Evolutionary conservation across 116 monocot species (phyloP), one percentile per base, ranked within the genome.

Genomic region (Zostera marina): DNA sequence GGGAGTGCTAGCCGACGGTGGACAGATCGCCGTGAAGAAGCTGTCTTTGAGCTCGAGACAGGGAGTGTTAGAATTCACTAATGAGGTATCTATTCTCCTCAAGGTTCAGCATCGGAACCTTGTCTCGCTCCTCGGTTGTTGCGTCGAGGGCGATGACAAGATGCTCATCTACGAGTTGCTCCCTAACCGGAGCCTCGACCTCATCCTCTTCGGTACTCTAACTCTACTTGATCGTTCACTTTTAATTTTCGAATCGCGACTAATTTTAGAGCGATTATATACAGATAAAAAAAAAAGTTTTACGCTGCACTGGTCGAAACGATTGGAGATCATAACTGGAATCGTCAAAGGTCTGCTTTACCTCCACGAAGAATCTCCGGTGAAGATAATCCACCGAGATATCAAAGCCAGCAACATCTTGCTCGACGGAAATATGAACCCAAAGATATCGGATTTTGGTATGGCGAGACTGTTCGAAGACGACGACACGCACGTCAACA

Each of bases 341-440:
- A 64, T 90, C 39, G 78, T 81, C 10, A 84, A 65, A 69, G 84
- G 81, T 16, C 76, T 90, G n/a, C 76, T 81, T 12, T 90, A 90
- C 59, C 84, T 90, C 26, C 90, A 90, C n/a, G 84, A 90, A 60
- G 90, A 90, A 63, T 90, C 84, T 19, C 81, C 74, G 11, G 69
- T 90, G 19, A 84, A 74, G 65, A 81, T 90, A 53, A 90, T 90
- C 48, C 90, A 90, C 44, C 69, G 84, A 61, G 84, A 84, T 49
- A 84, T 89, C 54, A 89, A 89, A 59, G 89, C 81, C 12, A 89
- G 89, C 68, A 84, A 88, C 56, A 72, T 84, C 13, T 72, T 90
- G 61, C 70, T 90, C 25, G 90, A 90, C 46, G 76, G 72, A 39
- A 54, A 84, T 22, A 19, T 84, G 41, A 76, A 56, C 39, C 81